Evolutionary conservation across 2,329 filamentous ascomycete genomes (phyloP).

Genomic region (Paecilomyces sp.): DNA sequence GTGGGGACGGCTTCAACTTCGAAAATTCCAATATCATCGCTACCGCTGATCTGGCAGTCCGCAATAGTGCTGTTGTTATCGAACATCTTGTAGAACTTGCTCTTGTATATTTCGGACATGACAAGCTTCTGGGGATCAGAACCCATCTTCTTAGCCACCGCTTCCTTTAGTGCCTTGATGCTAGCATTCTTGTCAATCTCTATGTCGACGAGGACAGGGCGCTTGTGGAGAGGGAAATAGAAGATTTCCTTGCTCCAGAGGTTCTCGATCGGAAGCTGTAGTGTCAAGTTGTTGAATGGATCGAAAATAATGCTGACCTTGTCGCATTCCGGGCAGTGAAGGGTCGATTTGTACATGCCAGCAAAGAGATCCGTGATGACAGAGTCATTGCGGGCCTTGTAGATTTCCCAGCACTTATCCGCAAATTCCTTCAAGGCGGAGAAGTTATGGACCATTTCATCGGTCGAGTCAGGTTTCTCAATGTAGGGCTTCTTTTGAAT

Average conservation of each 20-base stretch:
- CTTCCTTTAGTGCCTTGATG: slow-evolving; percentile 44
- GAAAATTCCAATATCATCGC: slow-evolving; percentile 62
- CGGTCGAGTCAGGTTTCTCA: slow-evolving; percentile 94
- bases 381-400: slow-evolving; percentile 86
- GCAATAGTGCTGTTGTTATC: slow-evolving; percentile 61
- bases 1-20: slow-evolving; percentile 75
- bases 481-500: slow-evolving; percentile 95
- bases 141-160: slow-evolving; percentile 47
- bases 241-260: slow-evolving; percentile 68
- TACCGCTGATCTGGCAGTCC: slow-evolving; percentile 58
- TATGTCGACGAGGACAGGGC: slow-evolving; percentile 64
- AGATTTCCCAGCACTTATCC: slow-evolving; percentile 83
- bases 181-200: slow-evolving; percentile 67
- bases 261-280: slow-evolving; percentile 82
- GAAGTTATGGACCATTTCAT: slow-evolving; percentile 83
- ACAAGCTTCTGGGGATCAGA: slow-evolving; percentile 57
- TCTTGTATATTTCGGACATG: slow-evolving; percentile 72
- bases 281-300: slow-evolving; percentile 88
- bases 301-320: slow-evolving; percentile 99
- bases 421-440: slow-evolving; percentile 78
- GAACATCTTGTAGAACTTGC: slow-evolving; percentile 81
- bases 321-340: slow-evolving; percentile 81
- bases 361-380: slow-evolving; percentile 94
- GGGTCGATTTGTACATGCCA: slow-evolving; percentile 95
- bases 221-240: slow-evolving; percentile 69